A percentile compares a stretch with the other conserved stretches of the same genome.
phyloP scores from a whole-genome alignment of 2,329 filamentous ascomycete species.

The Botrytis galanthina region DNA sequence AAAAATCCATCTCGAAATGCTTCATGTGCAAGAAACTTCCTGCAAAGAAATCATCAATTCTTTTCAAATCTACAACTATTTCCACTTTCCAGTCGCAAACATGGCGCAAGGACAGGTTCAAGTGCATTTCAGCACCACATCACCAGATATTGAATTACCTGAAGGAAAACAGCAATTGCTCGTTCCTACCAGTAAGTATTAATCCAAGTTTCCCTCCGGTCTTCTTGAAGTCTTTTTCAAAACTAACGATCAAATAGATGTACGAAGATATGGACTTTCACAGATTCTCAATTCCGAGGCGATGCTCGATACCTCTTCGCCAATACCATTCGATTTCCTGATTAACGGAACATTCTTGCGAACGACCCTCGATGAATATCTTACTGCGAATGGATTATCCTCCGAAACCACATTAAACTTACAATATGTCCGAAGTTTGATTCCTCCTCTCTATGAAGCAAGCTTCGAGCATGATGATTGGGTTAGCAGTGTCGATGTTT shows the following conservation, averaged over 20 bases:
- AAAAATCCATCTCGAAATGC: slow-evolving; percentile 18
- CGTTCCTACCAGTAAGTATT: slow-evolving; percentile 55
- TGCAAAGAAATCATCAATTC: background rate
- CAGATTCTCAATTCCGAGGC: slow-evolving; percentile 70
- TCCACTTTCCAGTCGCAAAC: background rate
- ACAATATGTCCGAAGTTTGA: slow-evolving; percentile 88
- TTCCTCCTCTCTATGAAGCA: slow-evolving; percentile 84
- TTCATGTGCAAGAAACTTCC: slow-evolving; percentile 15
- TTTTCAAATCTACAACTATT: background rate
- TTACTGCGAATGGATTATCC: slow-evolving; percentile 81
- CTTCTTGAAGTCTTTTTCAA: background rate
- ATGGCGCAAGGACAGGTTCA: slow-evolving; percentile 54
- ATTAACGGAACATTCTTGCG: slow-evolving; percentile 91
- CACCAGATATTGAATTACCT: slow-evolving; percentile 60
- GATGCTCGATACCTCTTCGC: slow-evolving; percentile 62
- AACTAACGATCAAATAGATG: slow-evolving; percentile 46
- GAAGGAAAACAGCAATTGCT: slow-evolving; percentile 61
- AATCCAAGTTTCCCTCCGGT: background rate
- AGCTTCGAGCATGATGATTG: slow-evolving; percentile 98
- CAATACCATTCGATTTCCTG: slow-evolving; percentile 89
- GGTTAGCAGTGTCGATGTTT: slow-evolving; percentile 83
- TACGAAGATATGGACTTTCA: slow-evolving; percentile 68
- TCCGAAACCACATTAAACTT: slow-evolving; percentile 83
- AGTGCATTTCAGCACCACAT: slow-evolving; percentile 65
- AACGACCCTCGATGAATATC: slow-evolving; percentile 86